Evolutionary conservation across 2,329 filamentous ascomycete genomes (phyloP), one percentile per base, ranked within the genome.

Genomic region (Huntiella abstrusa): DNA sequence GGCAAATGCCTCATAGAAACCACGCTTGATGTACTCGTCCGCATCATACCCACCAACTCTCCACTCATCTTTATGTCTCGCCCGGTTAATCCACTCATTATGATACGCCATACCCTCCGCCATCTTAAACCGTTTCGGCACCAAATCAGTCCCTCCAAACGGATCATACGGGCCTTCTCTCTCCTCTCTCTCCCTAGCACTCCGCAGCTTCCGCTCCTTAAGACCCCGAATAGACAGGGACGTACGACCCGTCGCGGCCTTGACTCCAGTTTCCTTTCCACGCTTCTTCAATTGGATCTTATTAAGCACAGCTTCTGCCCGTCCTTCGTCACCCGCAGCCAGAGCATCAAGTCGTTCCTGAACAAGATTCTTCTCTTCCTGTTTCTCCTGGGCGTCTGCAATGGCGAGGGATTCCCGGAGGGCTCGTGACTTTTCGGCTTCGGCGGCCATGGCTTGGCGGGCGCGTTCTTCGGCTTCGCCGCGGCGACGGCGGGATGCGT

Each of bases 1-100:
- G 0, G 83, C 77, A 62, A 95, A 96, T 0, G 88, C 86, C 58
- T 95, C 87, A 51, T 84, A 82, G 58, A 98, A 65, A 17, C 83
- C 79, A 17, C 87, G 70, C 5, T 77, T 69, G 55, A 85, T 83
- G 57, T 91, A 96, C 58, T 94, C 86, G 33, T 73, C 67, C 38
- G 88, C 66, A 55, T 80, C 78, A 62, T 92, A 96, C 0, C 91
- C 92, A 32, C 86, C 87, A 12, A 83, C 83, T 44, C 72, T 65
- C 56, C 81, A 76, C 39, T 71, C 68, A 2, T 70, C 63, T 57
- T 87, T 79, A 36, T 73, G 72, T 48, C 77, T 73, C 32, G 77
- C 71, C 17, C 67, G 66, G 39, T 81, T 77, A 45, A 92, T 66
- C 68, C 78, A 85, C 41, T 80, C 73, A 57, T 83, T 85, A 37